Percentiles rank a stretch among this genome's conserved stretches.
These are phyloP conservation scores for Cutaneotrichosporon sp. DNA, from an alignment of 1,284 basidiomycete species.

Conservation along the genomic window DNA sequence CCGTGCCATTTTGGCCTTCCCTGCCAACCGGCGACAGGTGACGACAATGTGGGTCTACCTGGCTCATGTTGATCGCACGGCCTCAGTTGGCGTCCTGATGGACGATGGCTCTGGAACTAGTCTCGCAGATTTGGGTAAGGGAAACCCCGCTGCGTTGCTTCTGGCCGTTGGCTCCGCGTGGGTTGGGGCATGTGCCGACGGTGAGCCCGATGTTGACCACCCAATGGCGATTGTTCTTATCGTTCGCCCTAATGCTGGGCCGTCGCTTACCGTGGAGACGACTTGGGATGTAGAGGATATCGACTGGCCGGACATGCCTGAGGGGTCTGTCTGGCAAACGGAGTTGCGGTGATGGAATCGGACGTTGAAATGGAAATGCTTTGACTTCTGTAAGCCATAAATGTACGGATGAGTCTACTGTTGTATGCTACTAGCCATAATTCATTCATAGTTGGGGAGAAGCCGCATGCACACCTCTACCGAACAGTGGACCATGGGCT, in stretches of 20 bases:
- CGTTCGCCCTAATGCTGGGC: not conserved
- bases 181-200: not conserved
- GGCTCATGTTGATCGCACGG: not conserved
- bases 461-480: too few species aligned
- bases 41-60: not conserved
- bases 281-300: not conserved
- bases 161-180: not conserved
- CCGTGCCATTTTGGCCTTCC: not conserved
- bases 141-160: not conserved
- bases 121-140: not conserved
- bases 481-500: too few species aligned
- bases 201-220: not conserved
- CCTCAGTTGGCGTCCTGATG: not conserved
- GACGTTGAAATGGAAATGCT: too few species aligned
- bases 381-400: too few species aligned
- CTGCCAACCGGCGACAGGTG: not conserved
- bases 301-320: not conserved
- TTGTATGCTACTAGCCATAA: too few species aligned
- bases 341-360: too few species aligned
- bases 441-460: too few species aligned
- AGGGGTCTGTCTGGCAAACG: too few species aligned
- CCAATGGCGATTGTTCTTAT: not conserved
- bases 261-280: not conserved
- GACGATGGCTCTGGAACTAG: too few species aligned
- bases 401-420: too few species aligned